Base-by-base conservation (phyloP, 306 rosid species). In the Vigna unguiculata region DNA sequence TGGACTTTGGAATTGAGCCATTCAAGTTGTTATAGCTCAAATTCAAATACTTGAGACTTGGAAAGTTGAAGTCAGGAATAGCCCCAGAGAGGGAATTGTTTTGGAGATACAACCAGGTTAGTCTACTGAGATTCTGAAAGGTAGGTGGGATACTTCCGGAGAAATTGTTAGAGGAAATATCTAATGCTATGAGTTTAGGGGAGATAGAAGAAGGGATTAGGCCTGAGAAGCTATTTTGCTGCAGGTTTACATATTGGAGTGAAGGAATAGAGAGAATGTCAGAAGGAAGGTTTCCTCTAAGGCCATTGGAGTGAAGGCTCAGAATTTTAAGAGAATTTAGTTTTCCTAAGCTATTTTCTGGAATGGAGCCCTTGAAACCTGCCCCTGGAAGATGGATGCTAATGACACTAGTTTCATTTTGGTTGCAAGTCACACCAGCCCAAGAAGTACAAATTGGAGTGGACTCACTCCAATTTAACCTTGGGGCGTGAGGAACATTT, bases 261-360 rank as follows among this genome's bases (percentile, higher is more conserved):
- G 96, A 88, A 83, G 88, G 89, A 81, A 87, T 69, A 40, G 91
- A 88, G 7, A 81, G 72, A 10, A 90, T 81, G 22, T 85, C 90
- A 76, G 90, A 83, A 74, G 93, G 90, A 63, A 91, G 80, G 58
- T 73, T 81, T 78, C 93, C 96, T 78, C 32, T 48, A 55, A 91
- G 90, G 40, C 75, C 74, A 75, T 91, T 91, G 76, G 87, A 85
- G 59, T 83, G 91, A 52, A 91, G 93, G 81, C 93, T 91, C 11
- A 91, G 78, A 65, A 79, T 74, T 81, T 66, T 81, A 40, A 91
- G 88, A 3, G 89, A 76, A 78, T 83, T 79, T 19, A 91, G 86
- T 88, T 83, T 88, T 46, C 88, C 88, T 25, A 91, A 9, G 76
- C 72, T 87, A 43, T 91, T 85, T 9, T 52, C 55, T 63, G 88